phyloP scores from a whole-genome alignment of 805 yeast genomes.

The Saccharomycopsis malanga region DNA sequence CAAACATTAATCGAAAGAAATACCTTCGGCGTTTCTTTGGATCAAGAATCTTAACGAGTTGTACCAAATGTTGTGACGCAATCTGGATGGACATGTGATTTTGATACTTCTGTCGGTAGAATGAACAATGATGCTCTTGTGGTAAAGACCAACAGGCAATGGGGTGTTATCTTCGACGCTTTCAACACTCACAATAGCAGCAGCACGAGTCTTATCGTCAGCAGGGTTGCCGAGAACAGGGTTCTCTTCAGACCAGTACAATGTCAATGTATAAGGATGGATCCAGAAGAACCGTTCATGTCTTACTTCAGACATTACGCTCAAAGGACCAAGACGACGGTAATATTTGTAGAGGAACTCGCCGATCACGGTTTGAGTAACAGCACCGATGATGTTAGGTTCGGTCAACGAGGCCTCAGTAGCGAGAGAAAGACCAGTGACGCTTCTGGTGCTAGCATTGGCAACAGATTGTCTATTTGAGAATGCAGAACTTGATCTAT shows the following conservation, averaged over 20 bases:
- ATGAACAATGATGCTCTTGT: constrained; percentile 72
- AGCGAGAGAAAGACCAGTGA: constrained; percentile 34
- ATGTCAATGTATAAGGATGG: constrained; percentile 85
- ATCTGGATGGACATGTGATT: constrained; percentile 81
- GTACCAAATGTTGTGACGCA: constrained; percentile 87
- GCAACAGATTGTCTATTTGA: constrained; percentile 24
- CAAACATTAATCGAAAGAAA: constrained; percentile 34
- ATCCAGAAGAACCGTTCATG: constrained; percentile 96
- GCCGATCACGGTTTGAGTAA: constrained; percentile 91
- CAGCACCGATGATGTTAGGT: constrained; percentile 70
- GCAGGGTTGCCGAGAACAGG: constrained; percentile 70
- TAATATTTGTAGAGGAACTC: constrained; percentile 83
- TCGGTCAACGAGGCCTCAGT: constrained; percentile 62
- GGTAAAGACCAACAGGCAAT: constrained; percentile 80
- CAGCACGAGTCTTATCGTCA: constrained; percentile 62
- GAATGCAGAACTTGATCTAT: constrained; percentile 13
- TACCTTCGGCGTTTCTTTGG: constrained; percentile 55
- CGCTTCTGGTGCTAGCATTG: constrained; percentile 26
- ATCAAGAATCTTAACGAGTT: constrained; percentile 73
- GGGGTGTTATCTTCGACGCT: constrained; percentile 82
- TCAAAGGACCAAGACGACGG: constrained; percentile 67
- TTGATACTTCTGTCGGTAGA: constrained; percentile 57
- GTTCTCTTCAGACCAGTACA: constrained; percentile 81
- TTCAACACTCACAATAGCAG: constrained; percentile 72
- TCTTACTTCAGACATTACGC: constrained; percentile 64